These are phyloP conservation scores for Tympanopsis confertula DNA, from an alignment of 2,329 filamentous ascomycete genomes.

Conservation along the genomic window DNA sequence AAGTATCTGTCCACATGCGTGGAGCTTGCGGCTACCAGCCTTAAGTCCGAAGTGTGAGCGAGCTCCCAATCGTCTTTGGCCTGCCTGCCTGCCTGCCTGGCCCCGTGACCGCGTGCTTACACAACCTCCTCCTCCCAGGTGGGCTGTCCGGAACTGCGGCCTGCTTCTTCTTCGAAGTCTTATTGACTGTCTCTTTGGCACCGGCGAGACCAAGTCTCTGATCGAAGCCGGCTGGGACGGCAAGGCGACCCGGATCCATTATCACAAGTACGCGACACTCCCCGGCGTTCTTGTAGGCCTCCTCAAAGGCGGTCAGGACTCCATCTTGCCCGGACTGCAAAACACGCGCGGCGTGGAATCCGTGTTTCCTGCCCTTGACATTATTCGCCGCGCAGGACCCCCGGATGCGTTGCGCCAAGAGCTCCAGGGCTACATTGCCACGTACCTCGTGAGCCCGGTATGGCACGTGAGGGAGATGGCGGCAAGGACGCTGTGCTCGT, in stretches of 20 bases:
- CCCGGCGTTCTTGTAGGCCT: conserved; percentile 52
- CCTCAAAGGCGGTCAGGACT: conserved; percentile 37
- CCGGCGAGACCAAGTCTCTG: conserved; percentile 54
- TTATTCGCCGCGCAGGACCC: conserved; percentile 61
- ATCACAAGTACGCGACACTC: conserved; percentile 56
- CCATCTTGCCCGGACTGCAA: conserved; percentile 15
- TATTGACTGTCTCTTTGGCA: conserved; percentile 68
- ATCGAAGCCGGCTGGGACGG: conserved; percentile 55
- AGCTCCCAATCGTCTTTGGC: not conserved
- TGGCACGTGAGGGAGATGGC: conserved; percentile 79
- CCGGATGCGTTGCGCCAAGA: conserved; percentile 41
- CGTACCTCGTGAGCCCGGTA: conserved; percentile 55
- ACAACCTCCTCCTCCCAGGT: conserved; percentile 32
- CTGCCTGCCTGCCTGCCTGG: not conserved
- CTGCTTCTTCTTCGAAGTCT: conserved; percentile 79
- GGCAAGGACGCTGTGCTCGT: conserved; percentile 58
- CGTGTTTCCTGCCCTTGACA: conserved; percentile 74
- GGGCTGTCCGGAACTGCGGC: conserved; percentile 90
- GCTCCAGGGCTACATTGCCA: conserved; percentile 44
- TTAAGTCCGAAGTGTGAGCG: conserved; percentile 65
- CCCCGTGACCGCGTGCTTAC: conserved; percentile 5
- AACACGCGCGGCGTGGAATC: conserved; percentile 46
- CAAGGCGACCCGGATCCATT: conserved; percentile 53
- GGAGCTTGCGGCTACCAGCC: conserved; percentile 65
- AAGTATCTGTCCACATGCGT: conserved; percentile 63